Evolutionary conservation across 164 flowering plant genomes (phyloP).

Genomic region (Annona cherimola): DNA sequence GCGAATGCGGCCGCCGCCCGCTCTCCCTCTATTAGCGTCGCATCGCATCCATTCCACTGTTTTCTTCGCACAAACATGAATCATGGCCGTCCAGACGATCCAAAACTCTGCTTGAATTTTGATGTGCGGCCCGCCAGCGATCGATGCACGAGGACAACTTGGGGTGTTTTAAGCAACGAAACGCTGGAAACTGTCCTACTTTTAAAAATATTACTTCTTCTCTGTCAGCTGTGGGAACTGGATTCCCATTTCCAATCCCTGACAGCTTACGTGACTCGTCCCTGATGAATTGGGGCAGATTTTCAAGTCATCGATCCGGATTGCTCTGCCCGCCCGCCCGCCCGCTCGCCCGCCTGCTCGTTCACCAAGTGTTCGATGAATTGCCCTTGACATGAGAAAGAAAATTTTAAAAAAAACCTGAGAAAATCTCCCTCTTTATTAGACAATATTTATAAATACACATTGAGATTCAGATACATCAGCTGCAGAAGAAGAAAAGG

Average conservation of each 20-base stretch:
- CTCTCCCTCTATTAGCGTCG: too few relatives aligned
- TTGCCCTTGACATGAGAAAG: not conserved
- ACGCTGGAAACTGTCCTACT: not conserved
- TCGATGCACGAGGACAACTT: too few relatives aligned
- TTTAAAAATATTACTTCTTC: not conserved
- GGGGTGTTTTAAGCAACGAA: too few relatives aligned
- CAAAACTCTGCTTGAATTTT: not conserved
- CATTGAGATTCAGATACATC: slow-evolving; percentile 3
- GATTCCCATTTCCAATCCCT: not conserved
- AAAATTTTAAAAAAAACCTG: not conserved
- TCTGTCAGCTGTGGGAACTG: not conserved
- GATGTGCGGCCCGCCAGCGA: not conserved
- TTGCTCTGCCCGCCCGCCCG: not conserved
- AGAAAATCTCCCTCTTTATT: not conserved
- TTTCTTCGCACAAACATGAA: not conserved
- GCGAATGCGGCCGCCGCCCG: not conserved
- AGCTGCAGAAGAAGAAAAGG: not conserved
- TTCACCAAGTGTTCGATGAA: not conserved
- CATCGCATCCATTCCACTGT: too few relatives aligned
- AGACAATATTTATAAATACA: slow-evolving; percentile 12
- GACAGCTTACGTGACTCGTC: not conserved
- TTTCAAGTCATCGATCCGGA: not conserved
- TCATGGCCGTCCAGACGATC: not conserved
- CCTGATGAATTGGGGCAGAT: not conserved
- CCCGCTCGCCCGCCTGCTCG: not conserved